These are phyloP conservation scores for Alloascoidea africana DNA, from an alignment of 805 yeast genomes.

Conservation along the genomic window DNA sequence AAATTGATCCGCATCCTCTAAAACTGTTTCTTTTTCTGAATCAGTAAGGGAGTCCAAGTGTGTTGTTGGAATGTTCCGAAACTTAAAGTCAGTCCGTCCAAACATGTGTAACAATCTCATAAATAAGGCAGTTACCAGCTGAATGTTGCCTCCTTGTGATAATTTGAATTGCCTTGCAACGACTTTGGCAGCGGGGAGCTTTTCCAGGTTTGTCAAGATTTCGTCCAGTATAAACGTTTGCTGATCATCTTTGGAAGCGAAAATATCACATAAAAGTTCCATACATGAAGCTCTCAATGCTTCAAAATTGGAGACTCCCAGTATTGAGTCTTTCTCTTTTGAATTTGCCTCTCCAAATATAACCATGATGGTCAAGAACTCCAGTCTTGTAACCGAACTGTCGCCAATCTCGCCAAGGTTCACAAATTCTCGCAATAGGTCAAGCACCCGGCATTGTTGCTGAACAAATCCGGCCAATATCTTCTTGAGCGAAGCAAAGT, in stretches of 20 bases:
- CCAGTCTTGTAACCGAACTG: constrained; percentile 37
- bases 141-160: constrained; percentile 31
- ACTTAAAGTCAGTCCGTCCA: constrained; percentile 13
- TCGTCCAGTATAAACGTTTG: constrained; percentile 48
- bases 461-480: constrained; percentile 1
- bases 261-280: constrained; percentile 14
- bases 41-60: constrained; percentile 4
- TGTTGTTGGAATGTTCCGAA: constrained; percentile 6
- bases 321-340: constrained; percentile 12
- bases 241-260: constrained; percentile 25
- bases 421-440: constrained; percentile 6
- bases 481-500: constrained; percentile 3
- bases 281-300: constrained; percentile 14
- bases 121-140: constrained; percentile 29
- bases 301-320: constrained; percentile 13
- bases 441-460: constrained; percentile 3
- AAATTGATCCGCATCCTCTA: constrained; percentile 8
- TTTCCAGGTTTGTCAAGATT: constrained; percentile 33
- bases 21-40: constrained; percentile 5
- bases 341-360: constrained; percentile 23
- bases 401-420: constrained; percentile 28
- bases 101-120: constrained; percentile 27
- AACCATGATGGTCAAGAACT: constrained; percentile 29
- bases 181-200: constrained; percentile 28
- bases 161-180: constrained; percentile 27